Evolutionary conservation across 1,284 basidiomycete genomes (phyloP), one percentile per base, ranked within the genome.

Genomic region (Trichosporon faecale): DNA sequence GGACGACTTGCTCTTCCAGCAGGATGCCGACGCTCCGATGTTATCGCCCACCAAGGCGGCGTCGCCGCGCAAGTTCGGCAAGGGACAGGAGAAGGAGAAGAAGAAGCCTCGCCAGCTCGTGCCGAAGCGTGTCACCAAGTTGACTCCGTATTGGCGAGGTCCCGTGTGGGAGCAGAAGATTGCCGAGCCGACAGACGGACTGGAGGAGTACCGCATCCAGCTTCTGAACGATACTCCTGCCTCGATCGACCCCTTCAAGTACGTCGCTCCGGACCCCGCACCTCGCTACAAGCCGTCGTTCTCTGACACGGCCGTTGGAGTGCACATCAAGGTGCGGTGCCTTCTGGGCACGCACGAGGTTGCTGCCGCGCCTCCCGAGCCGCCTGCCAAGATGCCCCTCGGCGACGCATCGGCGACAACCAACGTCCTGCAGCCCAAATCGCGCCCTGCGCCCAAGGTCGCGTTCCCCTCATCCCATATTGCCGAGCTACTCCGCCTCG

Each of bases 161-260:
- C 83, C 83, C 6, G 55, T 81, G 6, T 82, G 82, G 82, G 83
- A 84, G 73, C 67, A 55, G 2, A 60, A 68, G 16, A 70, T 83
- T 49, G 82, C 79, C 0, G 74, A 78, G 55, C 75, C 78, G 25
- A 71, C 35, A 6, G 76, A 80, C 11, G 80, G 77, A 3, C 66
- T 82, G 65, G 79, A 80, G 49, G 72, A 69, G 25, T 83, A 82
- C 67, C 70, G 79, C 14, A 78, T 84, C 40, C 82, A 82, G 67
- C 72, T 83, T 0, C 66, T 84, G 65, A 84, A 84, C 72, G 82
- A 83, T 44, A 78, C 82, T 3, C 83, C 83, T 3, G 66, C 67
- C 1, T 73, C 75, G 0, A 75, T 84, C 46, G 80, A 84, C 68
- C 83, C 83, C 0, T 83, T 84, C 75, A 76, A 72, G 0, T 84